Evolutionary conservation across 371 early-diverging fungal genomes (phyloP), one percentile per base, ranked within the genome.

Genomic region (Fennellomyces sp.): DNA sequence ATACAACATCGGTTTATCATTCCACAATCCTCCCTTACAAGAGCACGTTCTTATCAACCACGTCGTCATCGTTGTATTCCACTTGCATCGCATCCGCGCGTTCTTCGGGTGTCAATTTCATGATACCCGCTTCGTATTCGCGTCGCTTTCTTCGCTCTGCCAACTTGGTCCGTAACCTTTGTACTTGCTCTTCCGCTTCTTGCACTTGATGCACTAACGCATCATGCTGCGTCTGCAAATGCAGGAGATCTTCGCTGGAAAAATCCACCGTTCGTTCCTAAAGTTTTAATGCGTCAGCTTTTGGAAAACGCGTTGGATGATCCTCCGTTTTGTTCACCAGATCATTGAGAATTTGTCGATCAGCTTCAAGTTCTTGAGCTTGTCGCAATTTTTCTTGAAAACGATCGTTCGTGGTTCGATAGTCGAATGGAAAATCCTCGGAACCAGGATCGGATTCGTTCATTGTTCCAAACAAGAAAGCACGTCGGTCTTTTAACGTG

Each of bases 21-120:
- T 21, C 21, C 5, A 41, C 15, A 15, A 21, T 33, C 10, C 27
- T n/a, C n/a, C n/a, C 67, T 55, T 62, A 66, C 67, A 62, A 66
- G 23, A 66, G 28, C 10, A 55, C 52, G 31, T 62, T 29, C 35
- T 62, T 15, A 23, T 64, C 68, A 2, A 52, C 51, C 26, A 45
- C 15, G 8, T 60, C 42, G 1, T 57, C 33, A n/a, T 48, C 35
- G 31, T 56, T 26, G n/a, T 52, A 21, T n/a, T 56, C 47, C 30
- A 45, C 15, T 29, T 60, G 59, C 31, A 60, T 49, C 21, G 39
- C 52, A 5, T 50, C 47, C 21, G 78, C 74, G 57, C 78, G 68
- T 56, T 72, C 68, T 19, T 72, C 74, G 17, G 78, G 74, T 35
- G 78, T 70, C 69, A 78, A 38, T 13, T 74, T 74, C 8, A 65